Evolutionary conservation across 768 basidiomycete genomes (phyloP).

Genomic region (Albatrellus ellisii): DNA sequence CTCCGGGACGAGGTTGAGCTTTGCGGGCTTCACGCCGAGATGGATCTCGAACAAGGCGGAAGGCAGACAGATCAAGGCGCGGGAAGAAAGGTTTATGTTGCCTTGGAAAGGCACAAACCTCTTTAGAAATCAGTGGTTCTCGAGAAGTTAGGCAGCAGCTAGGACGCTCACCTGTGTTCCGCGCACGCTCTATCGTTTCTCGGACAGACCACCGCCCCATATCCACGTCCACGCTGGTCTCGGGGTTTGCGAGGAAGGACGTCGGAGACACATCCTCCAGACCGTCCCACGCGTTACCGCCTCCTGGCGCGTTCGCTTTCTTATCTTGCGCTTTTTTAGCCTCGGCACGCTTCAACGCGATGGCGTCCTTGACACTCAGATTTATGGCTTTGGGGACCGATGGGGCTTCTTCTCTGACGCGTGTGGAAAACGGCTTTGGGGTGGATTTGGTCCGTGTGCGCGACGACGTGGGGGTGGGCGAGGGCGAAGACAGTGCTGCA

Average conservation of each 20-base stretch:
- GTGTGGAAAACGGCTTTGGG: conserved; percentile 22
- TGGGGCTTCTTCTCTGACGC: conserved; percentile 7
- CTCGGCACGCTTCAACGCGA: conserved; percentile 68
- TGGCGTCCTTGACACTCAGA: conserved; percentile 59
- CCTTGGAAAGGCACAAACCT: conserved; percentile 34
- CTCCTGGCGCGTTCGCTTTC: conserved; percentile 15
- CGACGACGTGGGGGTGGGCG: not conserved
- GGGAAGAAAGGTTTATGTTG: conserved; percentile 60
- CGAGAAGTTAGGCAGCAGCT: not conserved
- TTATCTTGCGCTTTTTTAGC: conserved; percentile 42
- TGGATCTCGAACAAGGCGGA: conserved; percentile 73
- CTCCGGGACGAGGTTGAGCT: conserved; percentile 48
- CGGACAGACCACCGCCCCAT: conserved; percentile 54
- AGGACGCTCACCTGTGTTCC: conserved; percentile 51
- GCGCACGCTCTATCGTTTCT: conserved; percentile 67
- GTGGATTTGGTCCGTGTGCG: conserved; percentile 20
- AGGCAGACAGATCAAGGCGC: conserved; percentile 60
- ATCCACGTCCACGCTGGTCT: conserved; percentile 35
- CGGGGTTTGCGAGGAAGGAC: conserved; percentile 7
- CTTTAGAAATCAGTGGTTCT: conserved; percentile 35
- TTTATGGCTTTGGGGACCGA: conserved; percentile 18
- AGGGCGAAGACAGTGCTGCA: not conserved
- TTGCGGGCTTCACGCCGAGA: conserved; percentile 58
- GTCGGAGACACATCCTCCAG: conserved; percentile 37
- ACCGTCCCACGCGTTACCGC: conserved; percentile 24